phyloP scores from a whole-genome alignment of 2,329 filamentous ascomycete species.

The Xylaria sp. region DNA sequence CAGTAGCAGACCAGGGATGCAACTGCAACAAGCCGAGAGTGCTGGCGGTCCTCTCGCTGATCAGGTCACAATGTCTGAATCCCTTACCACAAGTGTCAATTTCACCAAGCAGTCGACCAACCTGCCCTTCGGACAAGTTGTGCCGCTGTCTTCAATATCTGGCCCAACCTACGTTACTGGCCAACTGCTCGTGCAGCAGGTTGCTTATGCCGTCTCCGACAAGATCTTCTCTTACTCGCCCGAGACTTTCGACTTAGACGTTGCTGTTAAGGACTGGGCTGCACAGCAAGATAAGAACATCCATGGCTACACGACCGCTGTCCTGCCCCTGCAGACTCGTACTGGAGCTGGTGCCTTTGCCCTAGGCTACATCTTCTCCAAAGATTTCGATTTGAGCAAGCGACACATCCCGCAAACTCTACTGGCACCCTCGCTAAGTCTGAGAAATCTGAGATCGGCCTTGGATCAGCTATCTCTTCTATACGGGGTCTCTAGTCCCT shows the following conservation, averaged over 20 bases:
- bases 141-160: conserved; percentile 66
- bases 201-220: conserved; percentile 93
- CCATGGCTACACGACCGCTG: conserved; percentile 77
- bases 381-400: conserved; percentile 92
- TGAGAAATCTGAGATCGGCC: conserved; percentile 79
- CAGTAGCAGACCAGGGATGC: conserved; percentile 34
- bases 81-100: conserved; percentile 39
- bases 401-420: conserved; percentile 90
- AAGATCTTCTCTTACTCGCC: conserved; percentile 98
- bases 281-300: conserved; percentile 74
- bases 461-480: conserved; percentile 91
- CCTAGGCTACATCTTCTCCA: conserved; percentile 96
- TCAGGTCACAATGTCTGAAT: conserved; percentile 41
- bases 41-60: conserved; percentile 40
- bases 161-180: conserved; percentile 93
- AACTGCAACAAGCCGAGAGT: conserved; percentile 48
- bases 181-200: conserved; percentile 92
- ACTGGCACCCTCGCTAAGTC: conserved; percentile 81
- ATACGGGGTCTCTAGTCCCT: conserved; percentile 89
- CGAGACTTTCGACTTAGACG: conserved; percentile 88
- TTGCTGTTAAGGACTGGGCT: conserved; percentile 81
- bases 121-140: conserved; percentile 62
- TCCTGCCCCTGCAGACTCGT: conserved; percentile 84
- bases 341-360: conserved; percentile 89
- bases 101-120: conserved; percentile 56